Base-by-base conservation (phyloP, 2,329 filamentous ascomycete genomes). In the Phialocephala sp. region DNA sequence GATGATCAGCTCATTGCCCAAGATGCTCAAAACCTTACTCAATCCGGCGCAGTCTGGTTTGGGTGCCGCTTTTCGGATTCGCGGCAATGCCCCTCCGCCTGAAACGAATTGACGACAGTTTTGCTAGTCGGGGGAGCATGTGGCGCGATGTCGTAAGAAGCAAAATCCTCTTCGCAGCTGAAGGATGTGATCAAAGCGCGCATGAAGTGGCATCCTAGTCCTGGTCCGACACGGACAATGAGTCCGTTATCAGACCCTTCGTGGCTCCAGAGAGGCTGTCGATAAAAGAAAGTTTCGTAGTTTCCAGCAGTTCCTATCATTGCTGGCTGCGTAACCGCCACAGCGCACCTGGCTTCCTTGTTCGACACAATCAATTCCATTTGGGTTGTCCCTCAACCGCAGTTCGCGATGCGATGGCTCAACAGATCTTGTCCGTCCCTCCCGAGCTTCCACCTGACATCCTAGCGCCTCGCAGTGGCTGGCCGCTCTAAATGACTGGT, bases 171-270 rank as follows among this genome's bases (percentile, higher is more conserved):
- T 27, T 15, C 27, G 11, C n/a, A 50, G n/a, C n/a, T 50, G 20
- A 24, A 50, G 41, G 45, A 50, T 50, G 24, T 18, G 27, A 54
- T 54, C 50, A 54, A 32, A 54, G 50, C 50, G 50, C 50, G 50
- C 50, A 54, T 54, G 50, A 32, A 35, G 2, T 35, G 24, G 50
- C 8, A 18, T 12, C 50, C 50, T 18, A 32, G 24, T 32, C 50
- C 50, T n/a, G 15, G 50, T 32, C 45, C n/a, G 24, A 54, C 22
- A 54, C 45, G 50, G 50, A 54, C 27, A 2, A 2, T 14, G 22
- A 1, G 47, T 24, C 47, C 22, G 50, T 15, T 35, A 35, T 35
- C 50, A 54, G 50, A 32, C 24, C 24, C 22, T 54, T 27, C 32
- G 11, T 54, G 50, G 50, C 50, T 27, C 4, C 11, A 35, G 50